phyloP scores from a whole-genome alignment of 2,329 filamentous ascomycete genomes.

The Aureobasidium musti region DNA sequence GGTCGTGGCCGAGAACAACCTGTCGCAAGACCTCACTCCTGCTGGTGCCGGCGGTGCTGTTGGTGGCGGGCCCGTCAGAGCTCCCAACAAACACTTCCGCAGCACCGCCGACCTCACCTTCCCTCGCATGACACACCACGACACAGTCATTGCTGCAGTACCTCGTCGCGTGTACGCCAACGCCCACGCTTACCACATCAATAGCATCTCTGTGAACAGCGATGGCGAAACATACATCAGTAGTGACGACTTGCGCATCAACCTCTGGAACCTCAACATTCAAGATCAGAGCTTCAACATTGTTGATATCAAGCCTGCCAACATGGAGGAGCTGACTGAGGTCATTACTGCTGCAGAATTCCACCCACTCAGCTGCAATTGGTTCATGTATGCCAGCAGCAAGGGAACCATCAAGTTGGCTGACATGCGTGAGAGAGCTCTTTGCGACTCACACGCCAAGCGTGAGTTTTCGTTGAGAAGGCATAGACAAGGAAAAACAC shows the following conservation, averaged over 20 bases:
- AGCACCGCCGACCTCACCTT: slow-evolving; percentile 83
- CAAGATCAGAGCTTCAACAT: slow-evolving; percentile 99
- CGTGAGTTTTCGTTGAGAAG: slow-evolving; percentile 58
- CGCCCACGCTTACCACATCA: slow-evolving; percentile 98
- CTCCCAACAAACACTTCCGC: slow-evolving; percentile 74
- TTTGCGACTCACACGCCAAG: slow-evolving; percentile 95
- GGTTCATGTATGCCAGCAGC: slow-evolving; percentile 99
- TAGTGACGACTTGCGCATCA: slow-evolving; percentile 96
- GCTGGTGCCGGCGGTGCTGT: slow-evolving; percentile 62
- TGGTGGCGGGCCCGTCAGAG: slow-evolving; percentile 75
- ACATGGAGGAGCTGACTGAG: slow-evolving; percentile 99
- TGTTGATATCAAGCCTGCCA: slow-evolving; percentile 98
- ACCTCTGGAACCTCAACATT: slow-evolving; percentile 98
- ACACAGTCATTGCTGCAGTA: slow-evolving; percentile 95
- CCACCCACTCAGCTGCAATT: slow-evolving; percentile 95
- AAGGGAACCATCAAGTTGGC: slow-evolving; percentile 99
- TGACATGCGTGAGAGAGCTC: slow-evolving; percentile 94
- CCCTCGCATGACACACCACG: slow-evolving; percentile 93
- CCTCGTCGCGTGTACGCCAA: slow-evolving; percentile 96
- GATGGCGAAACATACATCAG: slow-evolving; percentile 99
- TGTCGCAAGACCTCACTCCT: slow-evolving; percentile 91
- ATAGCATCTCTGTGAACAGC: slow-evolving; percentile 99
- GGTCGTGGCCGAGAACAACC: slow-evolving; percentile 97
- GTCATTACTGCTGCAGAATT: slow-evolving; percentile 99
- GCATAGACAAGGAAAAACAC: neutral